Percentiles rank a stretch among this genome's conserved stretches.
Conservation (phyloP, 2,329 filamentous ascomycete species). For the Neurospora sp. region DNA sequence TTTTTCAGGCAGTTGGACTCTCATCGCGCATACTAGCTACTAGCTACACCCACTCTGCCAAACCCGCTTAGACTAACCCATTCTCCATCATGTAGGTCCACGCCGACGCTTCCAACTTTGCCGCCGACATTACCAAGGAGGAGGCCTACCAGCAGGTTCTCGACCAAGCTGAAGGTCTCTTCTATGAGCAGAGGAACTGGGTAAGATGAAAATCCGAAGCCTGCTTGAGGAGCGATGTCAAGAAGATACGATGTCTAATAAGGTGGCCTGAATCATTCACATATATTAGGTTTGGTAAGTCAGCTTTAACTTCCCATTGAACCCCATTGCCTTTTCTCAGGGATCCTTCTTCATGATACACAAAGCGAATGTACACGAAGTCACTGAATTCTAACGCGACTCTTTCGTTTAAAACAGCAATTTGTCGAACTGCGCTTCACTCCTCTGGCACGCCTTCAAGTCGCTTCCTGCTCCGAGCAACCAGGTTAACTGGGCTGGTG, state of each 20-base stretch:
- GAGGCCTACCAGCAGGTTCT: conserved; percentile 67
- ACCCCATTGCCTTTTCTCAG: not conserved
- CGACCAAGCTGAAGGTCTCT: conserved; percentile 57
- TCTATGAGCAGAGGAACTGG: conserved; percentile 70
- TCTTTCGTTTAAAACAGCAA: conserved; percentile 41
- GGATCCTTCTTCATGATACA: not conserved
- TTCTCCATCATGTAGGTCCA: conserved; percentile 45
- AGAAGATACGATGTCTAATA: not conserved
- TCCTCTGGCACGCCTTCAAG: conserved; percentile 72
- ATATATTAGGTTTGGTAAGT: conserved; percentile 30
- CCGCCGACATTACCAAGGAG: conserved; percentile 53
- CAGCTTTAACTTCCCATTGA: not conserved
- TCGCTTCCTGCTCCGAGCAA: conserved; percentile 56
- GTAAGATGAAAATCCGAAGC: conserved; percentile 33
- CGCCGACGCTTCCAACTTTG: conserved; percentile 69
- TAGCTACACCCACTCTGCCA: not conserved
- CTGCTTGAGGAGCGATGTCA: not conserved
- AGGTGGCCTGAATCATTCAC: not conserved
- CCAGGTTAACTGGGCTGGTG: conserved; percentile 68
- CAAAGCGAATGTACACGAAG: not conserved
- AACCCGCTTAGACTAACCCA: not conserved
- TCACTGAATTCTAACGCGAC: not conserved
- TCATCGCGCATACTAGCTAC: not conserved
- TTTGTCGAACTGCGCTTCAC: conserved; percentile 62
- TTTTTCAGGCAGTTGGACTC: no score